A percentile compares a stretch with the other conserved stretches of the same genome.
Conservation (phyloP, 169 alveolate species). For the Plasmodium fragile region DNA sequence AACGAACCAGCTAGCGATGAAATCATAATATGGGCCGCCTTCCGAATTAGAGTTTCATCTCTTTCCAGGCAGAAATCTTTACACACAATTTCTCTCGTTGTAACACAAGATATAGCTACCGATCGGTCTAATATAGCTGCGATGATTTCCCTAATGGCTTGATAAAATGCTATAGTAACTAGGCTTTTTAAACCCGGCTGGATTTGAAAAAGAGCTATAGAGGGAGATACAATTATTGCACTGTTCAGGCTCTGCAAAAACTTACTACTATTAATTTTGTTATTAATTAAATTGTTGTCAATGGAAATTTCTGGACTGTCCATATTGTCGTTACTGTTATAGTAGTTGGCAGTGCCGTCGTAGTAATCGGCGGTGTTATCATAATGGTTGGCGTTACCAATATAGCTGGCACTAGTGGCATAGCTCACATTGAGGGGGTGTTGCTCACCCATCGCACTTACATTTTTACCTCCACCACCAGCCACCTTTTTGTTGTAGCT, state of each 20-base stretch:
- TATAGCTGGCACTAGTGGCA: not conserved
- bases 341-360: not conserved
- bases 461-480: not conserved
- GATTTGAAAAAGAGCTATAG: constrained; percentile 91
- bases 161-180: constrained; percentile 96
- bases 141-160: constrained; percentile 95
- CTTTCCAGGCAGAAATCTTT: constrained; percentile 97
- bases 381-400: not conserved
- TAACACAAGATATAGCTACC: constrained; percentile 95
- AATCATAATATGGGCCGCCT: constrained; percentile 94
- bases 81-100: constrained; percentile 95
- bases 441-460: constrained; percentile 7
- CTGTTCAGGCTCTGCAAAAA: constrained; percentile 77
- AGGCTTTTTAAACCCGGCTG: constrained; percentile 91
- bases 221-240: constrained; percentile 89
- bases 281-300: constrained; percentile 11
- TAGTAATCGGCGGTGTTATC: not conserved
- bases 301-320: not conserved
- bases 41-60: constrained; percentile 91
- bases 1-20: constrained; percentile 95
- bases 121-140: constrained; percentile 93
- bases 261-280: constrained; percentile 26
- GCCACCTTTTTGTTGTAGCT: constrained; percentile 50
- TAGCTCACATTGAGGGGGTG: not conserved
- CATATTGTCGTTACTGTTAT: constrained; percentile 19